phyloP scores from a whole-genome alignment of 2,329 filamentous ascomycete species.

The Phaeosphaeriaceae sp. region DNA sequence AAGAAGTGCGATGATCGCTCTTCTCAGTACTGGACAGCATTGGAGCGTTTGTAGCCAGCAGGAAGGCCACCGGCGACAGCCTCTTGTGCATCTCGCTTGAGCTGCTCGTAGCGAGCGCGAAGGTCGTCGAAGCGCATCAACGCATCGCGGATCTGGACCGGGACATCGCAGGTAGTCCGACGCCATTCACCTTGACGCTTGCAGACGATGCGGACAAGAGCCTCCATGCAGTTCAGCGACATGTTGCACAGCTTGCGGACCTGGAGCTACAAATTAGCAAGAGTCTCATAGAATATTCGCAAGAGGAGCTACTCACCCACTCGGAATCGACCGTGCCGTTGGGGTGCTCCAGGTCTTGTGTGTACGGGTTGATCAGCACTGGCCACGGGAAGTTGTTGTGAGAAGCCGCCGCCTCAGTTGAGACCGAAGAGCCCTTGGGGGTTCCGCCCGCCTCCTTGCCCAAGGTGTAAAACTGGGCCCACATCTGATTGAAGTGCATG shows the following conservation, averaged over 20 bases:
- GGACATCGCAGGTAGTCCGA: conserved; percentile 27
- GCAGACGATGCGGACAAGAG: conserved; percentile 21
- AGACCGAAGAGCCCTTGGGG: conserved; percentile 3
- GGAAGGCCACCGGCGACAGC: conserved; percentile 25
- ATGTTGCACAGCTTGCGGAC: conserved; percentile 19
- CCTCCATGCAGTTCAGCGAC: conserved; percentile 29
- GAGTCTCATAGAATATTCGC: no score
- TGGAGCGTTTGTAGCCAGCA: conserved; percentile 16
- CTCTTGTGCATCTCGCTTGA: conserved; percentile 25
- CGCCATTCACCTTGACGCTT: conserved; percentile 26
- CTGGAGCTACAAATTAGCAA: not conserved
- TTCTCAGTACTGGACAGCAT: not conserved
- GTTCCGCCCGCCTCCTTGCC: conserved; percentile 19
- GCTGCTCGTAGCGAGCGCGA: conserved; percentile 19
- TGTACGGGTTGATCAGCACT: conserved; percentile 33
- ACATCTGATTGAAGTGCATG: conserved; percentile 21
- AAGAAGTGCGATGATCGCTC: not conserved
- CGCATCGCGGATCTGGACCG: conserved; percentile 22
- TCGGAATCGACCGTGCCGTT: conserved; percentile 25
- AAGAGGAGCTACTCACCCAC: not conserved
- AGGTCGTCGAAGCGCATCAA: conserved; percentile 28
- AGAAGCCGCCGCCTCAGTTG: conserved; percentile 4
- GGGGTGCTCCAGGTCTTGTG: conserved; percentile 30
- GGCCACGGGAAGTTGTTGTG: conserved; percentile 29
- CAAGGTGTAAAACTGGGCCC: conserved; percentile 25